These are phyloP conservation scores for Penicillium brasilianum DNA, from an alignment of 2,329 filamentous ascomycete genomes.

Conservation along the genomic window DNA sequence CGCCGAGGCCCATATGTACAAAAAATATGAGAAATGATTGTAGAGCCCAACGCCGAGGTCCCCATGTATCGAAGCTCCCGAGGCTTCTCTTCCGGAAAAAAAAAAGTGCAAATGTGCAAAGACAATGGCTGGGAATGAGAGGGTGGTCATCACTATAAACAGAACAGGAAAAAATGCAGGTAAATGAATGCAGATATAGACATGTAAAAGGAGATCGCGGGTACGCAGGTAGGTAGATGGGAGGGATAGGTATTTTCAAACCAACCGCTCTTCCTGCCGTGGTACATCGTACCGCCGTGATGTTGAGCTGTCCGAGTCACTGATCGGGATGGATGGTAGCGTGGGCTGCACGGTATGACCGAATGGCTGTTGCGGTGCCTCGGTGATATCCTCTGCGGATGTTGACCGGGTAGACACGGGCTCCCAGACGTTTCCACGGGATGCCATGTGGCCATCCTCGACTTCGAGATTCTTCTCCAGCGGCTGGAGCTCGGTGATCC, in stretches of 20 bases:
- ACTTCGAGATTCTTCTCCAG: conserved; percentile 63
- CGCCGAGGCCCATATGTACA: conserved; percentile 11
- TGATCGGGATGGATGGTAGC: conserved; percentile 1
- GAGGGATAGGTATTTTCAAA: background rate
- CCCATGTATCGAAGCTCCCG: conserved; percentile 14
- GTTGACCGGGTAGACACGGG: background rate
- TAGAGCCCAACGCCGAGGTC: conserved; percentile 15
- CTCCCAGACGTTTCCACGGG: background rate
- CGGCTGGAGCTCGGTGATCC: conserved; percentile 87
- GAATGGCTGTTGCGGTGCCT: background rate
- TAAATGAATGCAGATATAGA: background rate
- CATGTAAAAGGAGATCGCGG: background rate
- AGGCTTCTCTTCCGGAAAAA: conserved; percentile 9
- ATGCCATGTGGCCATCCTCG: background rate
- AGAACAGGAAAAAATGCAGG: background rate
- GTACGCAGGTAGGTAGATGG: no score
- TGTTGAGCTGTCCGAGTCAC: conserved; percentile 50
- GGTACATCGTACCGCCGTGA: conserved; percentile 58
- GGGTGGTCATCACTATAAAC: background rate
- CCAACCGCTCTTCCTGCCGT: conserved; percentile 1
- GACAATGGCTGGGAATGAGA: background rate
- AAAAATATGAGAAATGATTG: conserved; percentile 9
- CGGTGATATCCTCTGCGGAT: conserved; percentile 1
- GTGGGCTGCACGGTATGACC: background rate
- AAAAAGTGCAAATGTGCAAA: conserved; percentile 1